phyloP scores from a whole-genome alignment of 2,329 filamentous ascomycete species.

The Drechmeria coniospora region DNA sequence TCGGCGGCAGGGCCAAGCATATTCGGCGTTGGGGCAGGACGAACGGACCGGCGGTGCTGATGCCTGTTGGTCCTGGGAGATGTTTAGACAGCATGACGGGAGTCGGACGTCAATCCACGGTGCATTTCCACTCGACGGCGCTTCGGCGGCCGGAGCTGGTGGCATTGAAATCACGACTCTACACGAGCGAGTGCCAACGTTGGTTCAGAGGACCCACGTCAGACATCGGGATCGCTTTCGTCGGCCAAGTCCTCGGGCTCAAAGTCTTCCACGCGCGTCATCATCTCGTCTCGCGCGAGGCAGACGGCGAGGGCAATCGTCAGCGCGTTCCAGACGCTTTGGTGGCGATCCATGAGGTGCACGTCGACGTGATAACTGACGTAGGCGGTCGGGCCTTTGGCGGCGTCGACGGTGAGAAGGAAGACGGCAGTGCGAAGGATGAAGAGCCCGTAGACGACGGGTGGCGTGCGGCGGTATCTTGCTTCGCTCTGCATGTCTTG shows the following conservation, averaged over 20 bases:
- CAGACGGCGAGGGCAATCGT: constrained; percentile 25
- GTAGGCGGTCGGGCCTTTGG: constrained; percentile 18
- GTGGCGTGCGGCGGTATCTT: constrained; percentile 17
- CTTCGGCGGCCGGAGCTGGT: too few relatives aligned
- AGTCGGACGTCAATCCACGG: too few relatives aligned
- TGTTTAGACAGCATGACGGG: constrained; percentile 11
- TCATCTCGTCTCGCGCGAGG: constrained; percentile 24
- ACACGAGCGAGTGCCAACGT: neutral
- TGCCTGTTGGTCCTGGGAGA: constrained; percentile 2
- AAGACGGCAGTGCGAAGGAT: constrained; percentile 23
- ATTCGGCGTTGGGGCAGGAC: constrained; percentile 16
- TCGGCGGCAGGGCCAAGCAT: constrained; percentile 10
- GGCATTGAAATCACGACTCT: neutral
- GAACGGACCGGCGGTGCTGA: constrained; percentile 7
- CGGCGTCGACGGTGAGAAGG: constrained; percentile 23
- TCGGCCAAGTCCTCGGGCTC: constrained; percentile 11
- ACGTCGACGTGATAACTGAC: constrained; percentile 28
- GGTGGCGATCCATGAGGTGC: constrained; percentile 21
- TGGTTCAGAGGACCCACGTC: constrained; percentile 2
- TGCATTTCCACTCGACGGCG: too few relatives aligned
- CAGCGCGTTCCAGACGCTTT: constrained; percentile 29
- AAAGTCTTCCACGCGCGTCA: constrained; percentile 19
- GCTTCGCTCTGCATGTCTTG: neutral
- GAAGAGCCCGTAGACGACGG: constrained; percentile 28
- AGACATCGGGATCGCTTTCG: constrained; percentile 25